phyloP scores from a whole-genome alignment of 257 asterid species.

The Solanum paucissectum region DNA sequence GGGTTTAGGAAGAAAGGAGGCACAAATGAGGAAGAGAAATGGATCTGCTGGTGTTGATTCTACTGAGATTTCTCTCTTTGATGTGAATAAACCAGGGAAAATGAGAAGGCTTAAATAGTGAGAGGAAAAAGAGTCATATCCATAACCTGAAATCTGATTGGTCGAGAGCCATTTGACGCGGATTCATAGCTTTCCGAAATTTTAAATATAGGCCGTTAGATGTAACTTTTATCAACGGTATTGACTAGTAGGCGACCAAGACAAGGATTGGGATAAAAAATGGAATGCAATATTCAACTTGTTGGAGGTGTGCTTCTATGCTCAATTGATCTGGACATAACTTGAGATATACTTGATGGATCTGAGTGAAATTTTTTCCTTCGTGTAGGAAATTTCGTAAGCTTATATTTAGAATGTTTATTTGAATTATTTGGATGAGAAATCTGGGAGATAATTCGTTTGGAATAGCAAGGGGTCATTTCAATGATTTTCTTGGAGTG shows the following conservation, averaged over 20 bases:
- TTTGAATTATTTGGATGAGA: background rate
- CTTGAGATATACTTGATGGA: conserved; percentile 13
- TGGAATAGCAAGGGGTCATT: conserved; percentile 36
- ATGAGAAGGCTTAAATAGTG: conserved; percentile 45
- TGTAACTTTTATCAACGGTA: conserved; percentile 47
- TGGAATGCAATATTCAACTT: conserved; percentile 16
- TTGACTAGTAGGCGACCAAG: conserved; percentile 8
- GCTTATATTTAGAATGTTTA: conserved; percentile 16
- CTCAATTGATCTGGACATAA: conserved; percentile 26
- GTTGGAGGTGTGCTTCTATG: conserved; percentile 52
- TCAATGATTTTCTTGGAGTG: conserved; percentile 4
- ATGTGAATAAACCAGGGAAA: background rate
- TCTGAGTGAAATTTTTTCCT: conserved; percentile 8
- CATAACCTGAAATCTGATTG: conserved; percentile 40
- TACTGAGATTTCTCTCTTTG: background rate
- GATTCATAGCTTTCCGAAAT: conserved; percentile 24
- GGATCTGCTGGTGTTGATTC: background rate
- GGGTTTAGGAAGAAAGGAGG: conserved; percentile 1
- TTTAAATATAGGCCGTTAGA: conserved; percentile 68
- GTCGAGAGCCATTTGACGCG: conserved; percentile 37
- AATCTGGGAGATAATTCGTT: conserved; percentile 14
- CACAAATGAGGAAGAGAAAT: background rate
- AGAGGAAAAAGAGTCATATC: conserved; percentile 16
- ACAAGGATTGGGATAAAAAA: conserved; percentile 21
- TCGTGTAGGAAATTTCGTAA: conserved; percentile 38